Conservation (phyloP, 495 filamentous ascomycete genomes). For the Hypoxylon lienhwacheense region DNA sequence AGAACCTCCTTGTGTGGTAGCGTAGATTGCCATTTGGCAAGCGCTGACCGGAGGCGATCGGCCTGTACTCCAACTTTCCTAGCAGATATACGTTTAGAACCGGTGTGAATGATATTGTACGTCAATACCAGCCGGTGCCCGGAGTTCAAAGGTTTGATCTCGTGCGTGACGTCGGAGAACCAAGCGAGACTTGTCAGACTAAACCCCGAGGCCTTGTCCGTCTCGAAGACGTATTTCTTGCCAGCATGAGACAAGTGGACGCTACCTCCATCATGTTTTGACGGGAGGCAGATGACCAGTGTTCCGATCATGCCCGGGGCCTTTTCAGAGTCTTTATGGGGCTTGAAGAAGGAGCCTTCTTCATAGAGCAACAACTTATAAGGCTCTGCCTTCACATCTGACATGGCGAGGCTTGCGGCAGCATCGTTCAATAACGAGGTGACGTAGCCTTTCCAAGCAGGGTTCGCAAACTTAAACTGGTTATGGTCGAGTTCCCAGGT, state of each 20-base stretch:
- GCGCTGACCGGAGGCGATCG: background rate
- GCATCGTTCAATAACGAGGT: slow-evolving; percentile 51
- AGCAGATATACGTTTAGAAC: slow-evolving; percentile 17
- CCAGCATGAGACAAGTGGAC: slow-evolving; percentile 48
- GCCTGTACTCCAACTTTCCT: slow-evolving; percentile 26
- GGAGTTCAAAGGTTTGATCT: slow-evolving; percentile 49
- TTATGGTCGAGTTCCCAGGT: slow-evolving; percentile 53
- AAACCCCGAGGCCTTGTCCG: slow-evolving; percentile 39
- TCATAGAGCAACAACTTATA: slow-evolving; percentile 58
- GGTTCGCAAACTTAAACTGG: slow-evolving; percentile 48
- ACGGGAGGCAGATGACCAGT: background rate
- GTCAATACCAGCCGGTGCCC: slow-evolving; percentile 55
- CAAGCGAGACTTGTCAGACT: slow-evolving; percentile 49
- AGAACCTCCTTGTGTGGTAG: slow-evolving; percentile 2
- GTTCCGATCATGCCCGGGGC: slow-evolving; percentile 55
- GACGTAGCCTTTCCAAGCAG: slow-evolving; percentile 51
- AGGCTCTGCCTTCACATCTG: slow-evolving; percentile 54
- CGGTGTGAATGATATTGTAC: slow-evolving; percentile 54
- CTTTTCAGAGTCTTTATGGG: slow-evolving; percentile 58
- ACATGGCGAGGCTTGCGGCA: slow-evolving; percentile 53
- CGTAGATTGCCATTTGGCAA: slow-evolving; percentile 6
- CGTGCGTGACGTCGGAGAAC: slow-evolving; percentile 57
- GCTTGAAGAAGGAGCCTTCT: slow-evolving; percentile 54
- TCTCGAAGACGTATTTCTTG: slow-evolving; percentile 42
- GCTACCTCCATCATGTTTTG: slow-evolving; percentile 21